These are phyloP conservation scores for Chamaecrista fasciculata DNA, from an alignment of 306 rosid species.

Conservation along the genomic window DNA sequence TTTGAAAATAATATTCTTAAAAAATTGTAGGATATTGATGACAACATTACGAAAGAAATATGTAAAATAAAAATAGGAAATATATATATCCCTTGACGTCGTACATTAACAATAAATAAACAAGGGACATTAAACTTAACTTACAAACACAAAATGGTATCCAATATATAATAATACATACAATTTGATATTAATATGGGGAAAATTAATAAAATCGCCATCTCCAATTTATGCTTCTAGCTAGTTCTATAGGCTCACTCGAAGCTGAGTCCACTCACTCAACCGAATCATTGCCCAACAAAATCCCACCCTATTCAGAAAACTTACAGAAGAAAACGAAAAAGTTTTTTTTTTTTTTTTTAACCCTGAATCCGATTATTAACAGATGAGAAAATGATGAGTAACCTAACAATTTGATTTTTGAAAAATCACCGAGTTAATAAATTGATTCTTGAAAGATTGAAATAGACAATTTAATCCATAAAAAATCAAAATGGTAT, in stretches of 20 bases:
- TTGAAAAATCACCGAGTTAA: no score
- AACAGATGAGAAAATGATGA: no score
- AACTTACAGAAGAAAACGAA: background rate
- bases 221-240: conserved; percentile 19
- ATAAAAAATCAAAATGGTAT: no score
- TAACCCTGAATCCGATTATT: background rate
- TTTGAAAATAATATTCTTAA: no score
- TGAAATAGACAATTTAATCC: no score
- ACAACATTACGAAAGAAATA: no score
- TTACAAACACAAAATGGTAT: conserved; percentile 6
- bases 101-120: background rate
- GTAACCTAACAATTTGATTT: no score
- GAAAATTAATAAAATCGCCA: conserved; percentile 11
- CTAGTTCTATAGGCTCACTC: conserved; percentile 29
- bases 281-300: conserved; percentile 40
- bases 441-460: no score
- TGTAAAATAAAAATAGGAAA: no score
- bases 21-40: no score
- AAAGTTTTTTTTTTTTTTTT: background rate
- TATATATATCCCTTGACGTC: no score
- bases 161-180: no score
- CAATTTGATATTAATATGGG: background rate
- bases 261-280: conserved; percentile 31
- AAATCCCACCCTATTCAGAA: conserved; percentile 23
- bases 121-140: background rate